Evolutionary conservation across 2,329 filamentous ascomycete genomes (phyloP), one percentile per base, ranked within the genome.

Genomic region (Epichloe bromicola): DNA sequence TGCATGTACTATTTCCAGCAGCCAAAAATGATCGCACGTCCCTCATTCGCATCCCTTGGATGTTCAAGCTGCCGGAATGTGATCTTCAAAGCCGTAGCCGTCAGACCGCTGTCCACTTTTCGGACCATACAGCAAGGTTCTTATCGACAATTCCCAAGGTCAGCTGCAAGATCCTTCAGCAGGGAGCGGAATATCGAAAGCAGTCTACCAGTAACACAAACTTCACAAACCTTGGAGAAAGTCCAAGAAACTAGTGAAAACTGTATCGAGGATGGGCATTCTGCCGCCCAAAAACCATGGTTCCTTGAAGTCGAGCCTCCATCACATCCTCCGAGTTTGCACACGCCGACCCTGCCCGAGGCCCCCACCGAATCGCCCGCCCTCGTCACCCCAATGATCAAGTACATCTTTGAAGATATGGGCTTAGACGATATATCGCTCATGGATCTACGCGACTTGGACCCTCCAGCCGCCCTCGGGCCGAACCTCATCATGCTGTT

Each of bases 401-500:
- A 88, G 55, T 88, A 89, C 62, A 75, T 88, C 2, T 89, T 87
- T 6, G 79, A 90, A 53, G 86, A 95, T 33, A 80, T 95, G 58
- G 93, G 93, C 37, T 73, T 98, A 40, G 88, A 96, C 63, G 79
- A 89, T 51, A 73, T 98, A 45, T 75, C 75, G 1, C 68, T 98
- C 5, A 74, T 95, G 46, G 93, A 98, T 62, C 74, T 98, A 34
- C 87, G 93, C 51, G 71, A 79, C 38, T 75, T 97, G 47, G 86
- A 96, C 59, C 89, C 90, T 1, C 86, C 90, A 0, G 83, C 91
- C 0, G 90, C 90, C 0, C 76, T 98, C 1, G 93, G 93, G 1
- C 80, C 87, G 2, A 90, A 91, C 60, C 75, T 96, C 30, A 76
- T 98, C 50, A 97, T 97, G 93, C 70, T 98, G 33, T 81, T 98